These are phyloP conservation scores for Trypanosoma melophagium DNA, from an alignment of 208 protist species.

Conservation along the genomic window DNA sequence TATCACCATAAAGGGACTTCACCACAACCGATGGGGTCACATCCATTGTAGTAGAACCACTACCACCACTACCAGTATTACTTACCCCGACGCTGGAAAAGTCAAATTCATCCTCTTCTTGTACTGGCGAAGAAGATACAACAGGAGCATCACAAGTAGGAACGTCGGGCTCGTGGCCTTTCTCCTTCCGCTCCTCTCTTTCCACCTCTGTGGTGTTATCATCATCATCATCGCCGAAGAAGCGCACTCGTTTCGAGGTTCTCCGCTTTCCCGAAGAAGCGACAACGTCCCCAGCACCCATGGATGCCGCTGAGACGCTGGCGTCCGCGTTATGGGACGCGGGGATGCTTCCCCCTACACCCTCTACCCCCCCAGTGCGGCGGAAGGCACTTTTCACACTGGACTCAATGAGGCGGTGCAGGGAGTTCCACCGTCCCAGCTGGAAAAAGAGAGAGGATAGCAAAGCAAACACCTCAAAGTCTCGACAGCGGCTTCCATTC, in stretches of 20 bases:
- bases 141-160: no score
- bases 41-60: background rate
- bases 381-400: slow-evolving; percentile 81
- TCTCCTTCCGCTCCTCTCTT: background rate
- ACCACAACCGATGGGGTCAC: slow-evolving; percentile 19
- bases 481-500: slow-evolving; percentile 70
- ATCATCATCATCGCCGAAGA: slow-evolving; percentile 46
- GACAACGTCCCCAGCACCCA: slow-evolving; percentile 7
- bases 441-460: slow-evolving; percentile 89
- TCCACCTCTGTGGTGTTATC: background rate
- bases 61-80: background rate
- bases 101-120: slow-evolving; percentile 31
- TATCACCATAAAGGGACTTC: slow-evolving; percentile 49
- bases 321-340: no score
- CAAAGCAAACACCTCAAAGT: slow-evolving; percentile 89
- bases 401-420: slow-evolving; percentile 77
- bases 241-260: slow-evolving; percentile 66
- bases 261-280: slow-evolving; percentile 10
- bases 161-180: background rate
- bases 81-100: slow-evolving; percentile 14
- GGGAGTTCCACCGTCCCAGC: slow-evolving; percentile 77
- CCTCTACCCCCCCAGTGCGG: background rate
- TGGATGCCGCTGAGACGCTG: background rate
- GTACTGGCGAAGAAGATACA: no score
- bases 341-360: background rate